Conservation (phyloP, 1,139 yeast genomes). For the Yamadazyma spencermartinsiae region DNA sequence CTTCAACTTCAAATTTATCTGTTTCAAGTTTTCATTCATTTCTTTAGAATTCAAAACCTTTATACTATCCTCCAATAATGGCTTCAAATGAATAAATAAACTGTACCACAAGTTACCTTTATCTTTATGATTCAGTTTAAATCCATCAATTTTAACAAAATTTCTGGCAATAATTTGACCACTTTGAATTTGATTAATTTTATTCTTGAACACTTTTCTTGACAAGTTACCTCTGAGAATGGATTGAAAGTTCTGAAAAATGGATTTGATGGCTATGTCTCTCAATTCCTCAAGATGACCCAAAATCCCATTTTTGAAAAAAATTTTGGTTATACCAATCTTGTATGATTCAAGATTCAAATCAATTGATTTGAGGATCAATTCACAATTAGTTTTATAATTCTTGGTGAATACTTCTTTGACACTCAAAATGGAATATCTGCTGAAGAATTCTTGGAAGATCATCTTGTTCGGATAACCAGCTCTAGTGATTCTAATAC, state of each 20-base stretch:
- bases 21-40: constrained; percentile 51
- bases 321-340: constrained; percentile 82
- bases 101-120: constrained; percentile 76
- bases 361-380: constrained; percentile 59
- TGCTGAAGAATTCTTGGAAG: constrained; percentile 73
- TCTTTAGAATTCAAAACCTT: constrained; percentile 57
- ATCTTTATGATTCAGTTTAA: constrained; percentile 25
- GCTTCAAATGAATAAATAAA: constrained; percentile 70
- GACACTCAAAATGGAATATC: constrained; percentile 67
- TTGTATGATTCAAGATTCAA: constrained; percentile 69
- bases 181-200: constrained; percentile 66
- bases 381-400: constrained; percentile 64
- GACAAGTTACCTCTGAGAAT: constrained; percentile 61
- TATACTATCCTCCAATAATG: constrained; percentile 67
- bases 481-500: constrained; percentile 93
- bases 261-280: constrained; percentile 58
- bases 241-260: constrained; percentile 68
- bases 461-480: constrained; percentile 94
- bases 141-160: constrained; percentile 52
- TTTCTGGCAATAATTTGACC: constrained; percentile 68
- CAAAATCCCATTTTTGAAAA: constrained; percentile 91
- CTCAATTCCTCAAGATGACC: constrained; percentile 82
- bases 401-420: constrained; percentile 49
- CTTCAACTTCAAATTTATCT: constrained; percentile 36
- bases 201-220: constrained; percentile 51